Evolutionary conservation across 768 basidiomycete genomes (phyloP).

Genomic region (Rhodosporidiobolus odoratus): DNA sequence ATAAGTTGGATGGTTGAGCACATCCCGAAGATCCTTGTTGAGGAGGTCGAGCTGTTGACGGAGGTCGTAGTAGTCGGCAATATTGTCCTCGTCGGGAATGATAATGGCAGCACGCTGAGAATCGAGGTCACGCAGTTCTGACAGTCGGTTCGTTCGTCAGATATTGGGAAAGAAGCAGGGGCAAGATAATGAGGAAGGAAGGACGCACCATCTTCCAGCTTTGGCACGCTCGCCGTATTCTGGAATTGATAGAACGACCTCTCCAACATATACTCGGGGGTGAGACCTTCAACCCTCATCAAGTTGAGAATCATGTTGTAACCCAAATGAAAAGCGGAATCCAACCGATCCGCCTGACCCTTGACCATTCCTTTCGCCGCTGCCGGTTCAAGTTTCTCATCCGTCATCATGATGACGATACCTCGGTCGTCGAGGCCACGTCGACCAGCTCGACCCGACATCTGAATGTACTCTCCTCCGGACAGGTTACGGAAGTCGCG

Average conservation of each 20-base stretch:
- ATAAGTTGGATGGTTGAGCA: slow-evolving; percentile 92
- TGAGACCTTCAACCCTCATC: slow-evolving; percentile 97
- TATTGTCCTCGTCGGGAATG: slow-evolving; percentile 76
- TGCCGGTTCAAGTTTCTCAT: slow-evolving; percentile 89
- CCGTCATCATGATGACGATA: slow-evolving; percentile 99
- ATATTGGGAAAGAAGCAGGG: not conserved
- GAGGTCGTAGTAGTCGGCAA: slow-evolving; percentile 85
- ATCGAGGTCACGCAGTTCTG: slow-evolving; percentile 74
- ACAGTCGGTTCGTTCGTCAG: no score
- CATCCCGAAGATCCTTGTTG: slow-evolving; percentile 76
- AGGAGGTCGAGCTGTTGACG: slow-evolving; percentile 90
- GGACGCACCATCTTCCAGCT: slow-evolving; percentile 68
- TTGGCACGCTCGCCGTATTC: slow-evolving; percentile 82
- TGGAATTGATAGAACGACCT: slow-evolving; percentile 98
- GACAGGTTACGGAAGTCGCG: slow-evolving; percentile 87
- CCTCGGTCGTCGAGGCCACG: slow-evolving; percentile 97
- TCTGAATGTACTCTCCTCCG: slow-evolving; percentile 93
- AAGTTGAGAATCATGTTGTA: slow-evolving; percentile 99
- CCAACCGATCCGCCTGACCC: slow-evolving; percentile 90
- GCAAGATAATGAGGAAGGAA: not conserved
- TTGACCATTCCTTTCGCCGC: slow-evolving; percentile 96
- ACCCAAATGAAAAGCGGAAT: slow-evolving; percentile 96
- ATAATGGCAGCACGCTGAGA: slow-evolving; percentile 58
- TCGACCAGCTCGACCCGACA: slow-evolving; percentile 97
- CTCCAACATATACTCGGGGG: slow-evolving; percentile 96